Evolutionary conservation across 345 rosid genomes (phyloP).

Genomic region (Schrenkiella parvula): DNA sequence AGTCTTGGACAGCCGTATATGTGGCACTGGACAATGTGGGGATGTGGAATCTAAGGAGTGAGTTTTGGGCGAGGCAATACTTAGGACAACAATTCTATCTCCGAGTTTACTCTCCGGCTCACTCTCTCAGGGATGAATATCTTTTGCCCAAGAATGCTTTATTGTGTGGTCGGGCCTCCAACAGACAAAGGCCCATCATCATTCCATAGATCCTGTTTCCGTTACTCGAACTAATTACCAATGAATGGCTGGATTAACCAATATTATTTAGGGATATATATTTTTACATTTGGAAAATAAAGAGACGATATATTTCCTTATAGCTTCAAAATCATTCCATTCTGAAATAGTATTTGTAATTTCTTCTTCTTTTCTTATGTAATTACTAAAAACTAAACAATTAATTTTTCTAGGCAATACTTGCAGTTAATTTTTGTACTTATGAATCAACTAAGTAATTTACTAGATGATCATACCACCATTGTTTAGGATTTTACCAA

Average conservation of each 20-base stretch:
- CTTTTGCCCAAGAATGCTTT: slow-evolving; percentile 70
- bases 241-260: background rate
- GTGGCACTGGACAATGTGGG: slow-evolving; percentile 85
- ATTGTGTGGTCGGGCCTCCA: slow-evolving; percentile 69
- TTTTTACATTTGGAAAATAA: background rate
- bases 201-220: background rate
- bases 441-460: no score
- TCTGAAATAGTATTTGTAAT: no score
- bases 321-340: background rate
- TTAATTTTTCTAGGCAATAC: no score
- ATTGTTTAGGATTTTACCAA: no score
- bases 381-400: no score
- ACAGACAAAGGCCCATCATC: background rate
- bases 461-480: no score
- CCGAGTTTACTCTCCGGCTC: slow-evolving; percentile 52
- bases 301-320: background rate
- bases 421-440: no score
- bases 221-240: background rate
- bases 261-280: background rate
- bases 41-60: slow-evolving; percentile 90
- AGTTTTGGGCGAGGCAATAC: slow-evolving; percentile 90
- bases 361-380: no score
- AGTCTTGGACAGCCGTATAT: slow-evolving; percentile 87
- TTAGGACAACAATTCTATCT: slow-evolving; percentile 86
- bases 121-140: slow-evolving; percentile 67